Evolutionary conservation across 2,329 filamentous ascomycete species (phyloP).

Genomic region (Ophidiomyces ophidiicola): DNA sequence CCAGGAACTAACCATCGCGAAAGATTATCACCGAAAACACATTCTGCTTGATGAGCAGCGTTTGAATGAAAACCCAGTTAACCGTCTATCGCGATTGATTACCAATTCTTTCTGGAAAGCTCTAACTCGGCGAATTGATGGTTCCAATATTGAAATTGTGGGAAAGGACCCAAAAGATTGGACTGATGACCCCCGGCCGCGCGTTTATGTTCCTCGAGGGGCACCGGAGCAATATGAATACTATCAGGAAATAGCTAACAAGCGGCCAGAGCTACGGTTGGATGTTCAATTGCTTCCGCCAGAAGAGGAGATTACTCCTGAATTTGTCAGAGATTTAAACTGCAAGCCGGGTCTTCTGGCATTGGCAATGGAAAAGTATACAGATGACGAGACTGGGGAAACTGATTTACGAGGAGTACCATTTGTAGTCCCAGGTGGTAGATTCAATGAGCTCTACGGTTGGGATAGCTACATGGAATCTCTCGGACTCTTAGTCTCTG

Average conservation of each 20-base stretch:
- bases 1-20: constrained; percentile 84
- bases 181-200: constrained; percentile 75
- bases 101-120: constrained; percentile 86
- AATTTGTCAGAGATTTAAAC: constrained; percentile 73
- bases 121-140: constrained; percentile 80
- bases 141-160: constrained; percentile 63
- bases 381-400: constrained; percentile 55
- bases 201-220: constrained; percentile 79
- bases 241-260: constrained; percentile 66
- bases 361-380: constrained; percentile 69
- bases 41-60: constrained; percentile 85
- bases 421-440: constrained; percentile 92
- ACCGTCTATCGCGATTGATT: constrained; percentile 74
- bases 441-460: constrained; percentile 96
- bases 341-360: constrained; percentile 78
- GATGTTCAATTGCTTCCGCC: constrained; percentile 67
- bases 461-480: constrained; percentile 99
- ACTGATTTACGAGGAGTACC: constrained; percentile 66
- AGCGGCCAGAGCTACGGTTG: constrained; percentile 69
- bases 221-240: constrained; percentile 82
- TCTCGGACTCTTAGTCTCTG: constrained; percentile 72
- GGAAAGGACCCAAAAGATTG: constrained; percentile 90
- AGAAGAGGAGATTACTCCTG: constrained; percentile 57
- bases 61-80: constrained; percentile 89
- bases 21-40: constrained; percentile 78